A percentile compares a stretch with the other conserved stretches of the same genome.
phyloP scores from a whole-genome alignment of 1,284 basidiomycete genomes.

The Ceraceosorus guamensis region DNA sequence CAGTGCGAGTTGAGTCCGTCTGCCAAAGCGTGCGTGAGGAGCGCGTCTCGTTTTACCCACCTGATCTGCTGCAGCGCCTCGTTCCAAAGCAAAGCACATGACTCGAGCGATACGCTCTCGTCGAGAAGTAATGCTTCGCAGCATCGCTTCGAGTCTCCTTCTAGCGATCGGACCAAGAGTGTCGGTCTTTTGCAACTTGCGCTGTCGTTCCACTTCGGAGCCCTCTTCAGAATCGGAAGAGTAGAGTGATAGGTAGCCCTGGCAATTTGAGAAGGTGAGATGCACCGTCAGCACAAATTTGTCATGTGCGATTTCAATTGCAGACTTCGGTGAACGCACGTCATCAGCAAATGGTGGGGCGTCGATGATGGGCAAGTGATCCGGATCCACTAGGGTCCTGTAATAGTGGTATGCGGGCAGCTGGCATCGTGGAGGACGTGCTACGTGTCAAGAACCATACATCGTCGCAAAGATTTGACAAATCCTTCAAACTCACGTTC shows the following conservation, averaged over 20 bases:
- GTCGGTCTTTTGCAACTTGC: conserved; percentile 54
- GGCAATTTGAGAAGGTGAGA: no score
- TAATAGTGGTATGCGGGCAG: conserved; percentile 62
- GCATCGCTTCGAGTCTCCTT: conserved; percentile 77
- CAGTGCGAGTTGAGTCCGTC: not conserved
- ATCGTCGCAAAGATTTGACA: no score
- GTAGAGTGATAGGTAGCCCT: conserved; percentile 55
- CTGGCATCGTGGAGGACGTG: not conserved
- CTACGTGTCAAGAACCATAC: no score
- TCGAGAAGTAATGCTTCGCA: conserved; percentile 74
- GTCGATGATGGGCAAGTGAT: conserved; percentile 55
- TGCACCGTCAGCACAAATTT: no score
- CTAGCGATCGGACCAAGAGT: conserved; percentile 69
- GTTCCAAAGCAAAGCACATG: conserved; percentile 91
- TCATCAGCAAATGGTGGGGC: conserved; percentile 74
- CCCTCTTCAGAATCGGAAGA: conserved; percentile 93
- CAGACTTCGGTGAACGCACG: conserved; percentile 52
- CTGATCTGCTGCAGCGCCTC: conserved; percentile 86
- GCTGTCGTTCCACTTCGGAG: conserved; percentile 69
- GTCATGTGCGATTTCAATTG: not conserved
- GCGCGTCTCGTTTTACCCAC: conserved; percentile 50
- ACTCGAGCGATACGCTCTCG: conserved; percentile 83
- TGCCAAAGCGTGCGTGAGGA: not conserved
- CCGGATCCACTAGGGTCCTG: conserved; percentile 63
- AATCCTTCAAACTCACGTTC: conserved; percentile 1